A percentile compares a stretch with the other conserved stretches of the same genome.
phyloP scores from a whole-genome alignment of 345 rosid genomes.

The Eucalyptus marginata region DNA sequence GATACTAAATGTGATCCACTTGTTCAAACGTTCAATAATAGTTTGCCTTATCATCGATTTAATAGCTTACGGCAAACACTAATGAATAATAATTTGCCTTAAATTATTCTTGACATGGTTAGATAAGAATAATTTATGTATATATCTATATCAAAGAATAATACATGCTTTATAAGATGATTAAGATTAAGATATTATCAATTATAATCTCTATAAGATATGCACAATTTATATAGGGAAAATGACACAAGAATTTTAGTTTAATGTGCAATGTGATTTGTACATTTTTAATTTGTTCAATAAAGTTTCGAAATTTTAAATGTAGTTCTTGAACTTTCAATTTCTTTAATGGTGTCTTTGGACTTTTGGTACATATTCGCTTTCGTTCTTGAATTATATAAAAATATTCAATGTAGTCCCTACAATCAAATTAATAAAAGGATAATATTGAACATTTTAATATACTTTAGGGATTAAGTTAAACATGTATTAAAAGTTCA shows the following conservation, averaged over 20 bases:
- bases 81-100: neutral
- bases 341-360: accelerated
- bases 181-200: neutral
- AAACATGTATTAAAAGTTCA: no score
- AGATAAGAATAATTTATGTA: neutral
- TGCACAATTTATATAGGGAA: no score
- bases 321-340: no score
- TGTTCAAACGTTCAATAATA: neutral
- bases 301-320: accelerated
- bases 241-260: accelerated
- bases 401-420: accelerated
- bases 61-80: neutral
- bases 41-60: neutral
- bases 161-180: neutral
- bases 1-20: neutral
- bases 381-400: accelerated
- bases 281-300: no score
- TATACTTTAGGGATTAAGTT: no score
- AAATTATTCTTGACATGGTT: neutral
- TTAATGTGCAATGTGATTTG: accelerated
- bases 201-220: neutral
- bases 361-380: accelerated
- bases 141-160: neutral
- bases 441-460: no score
- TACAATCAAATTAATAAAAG: no score